A percentile compares a stretch with the other conserved stretches of the same genome.
Conservation (phyloP, 176 grass and related monocot genomes). For the Oryza brachyantha region DNA sequence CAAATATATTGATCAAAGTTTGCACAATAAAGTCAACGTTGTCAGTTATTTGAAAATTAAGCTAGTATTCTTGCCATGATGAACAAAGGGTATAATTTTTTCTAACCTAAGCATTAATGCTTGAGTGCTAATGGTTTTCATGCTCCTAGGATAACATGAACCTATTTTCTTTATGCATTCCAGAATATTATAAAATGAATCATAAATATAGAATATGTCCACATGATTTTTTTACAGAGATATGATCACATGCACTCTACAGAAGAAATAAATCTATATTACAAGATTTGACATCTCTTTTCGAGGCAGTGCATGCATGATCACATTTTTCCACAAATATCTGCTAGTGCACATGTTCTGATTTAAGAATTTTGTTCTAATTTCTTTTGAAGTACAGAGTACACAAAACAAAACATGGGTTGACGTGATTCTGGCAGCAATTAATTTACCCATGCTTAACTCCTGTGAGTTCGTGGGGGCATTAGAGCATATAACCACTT, state of each 20-base stretch:
- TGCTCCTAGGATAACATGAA: too few relatives aligned
- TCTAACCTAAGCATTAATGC: not conserved
- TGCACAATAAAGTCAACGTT: too few relatives aligned
- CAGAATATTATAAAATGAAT: not conserved
- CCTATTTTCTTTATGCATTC: not conserved
- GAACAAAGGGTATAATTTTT: not conserved
- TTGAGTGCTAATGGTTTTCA: not conserved
- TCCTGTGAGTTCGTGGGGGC: not conserved
- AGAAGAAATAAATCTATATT: not conserved
- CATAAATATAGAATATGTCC: not conserved
- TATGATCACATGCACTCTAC: not conserved
- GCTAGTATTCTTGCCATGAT: not conserved
- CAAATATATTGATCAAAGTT: too few relatives aligned
- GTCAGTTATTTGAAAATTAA: too few relatives aligned
- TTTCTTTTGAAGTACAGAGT: not conserved
- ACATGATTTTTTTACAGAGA: not conserved
- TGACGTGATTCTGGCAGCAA: not conserved
- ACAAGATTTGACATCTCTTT: not conserved
- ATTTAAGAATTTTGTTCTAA: not conserved
- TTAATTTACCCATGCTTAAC: not conserved
- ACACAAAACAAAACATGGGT: not conserved
- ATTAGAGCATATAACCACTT: not conserved
- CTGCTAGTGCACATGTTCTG: not conserved
- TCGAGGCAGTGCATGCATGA: not conserved
- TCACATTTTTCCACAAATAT: not conserved